Evolutionary conservation across 371 early-diverging fungal species (phyloP).

Genomic region (Synchytrium microbalum): DNA sequence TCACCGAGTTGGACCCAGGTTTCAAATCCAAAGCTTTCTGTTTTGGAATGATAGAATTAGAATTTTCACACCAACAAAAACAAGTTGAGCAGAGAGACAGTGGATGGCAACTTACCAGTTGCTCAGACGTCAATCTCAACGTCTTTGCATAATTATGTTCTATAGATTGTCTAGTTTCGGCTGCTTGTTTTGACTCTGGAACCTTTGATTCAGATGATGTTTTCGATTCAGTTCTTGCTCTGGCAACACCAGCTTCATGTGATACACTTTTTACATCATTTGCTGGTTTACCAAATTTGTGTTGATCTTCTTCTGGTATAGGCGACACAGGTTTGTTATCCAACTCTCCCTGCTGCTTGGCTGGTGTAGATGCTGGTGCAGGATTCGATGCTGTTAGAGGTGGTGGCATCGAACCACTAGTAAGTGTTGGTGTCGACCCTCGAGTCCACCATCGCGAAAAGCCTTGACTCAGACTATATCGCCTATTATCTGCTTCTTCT

Average conservation of each 20-base stretch:
- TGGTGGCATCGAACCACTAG: constrained; percentile 5
- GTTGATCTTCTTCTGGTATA: not conserved
- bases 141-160: constrained; percentile 73
- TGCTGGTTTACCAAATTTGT: not conserved
- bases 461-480: not conserved
- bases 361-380: not conserved
- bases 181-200: not conserved
- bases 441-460: not conserved
- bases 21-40: constrained; percentile 67
- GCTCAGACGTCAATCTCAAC: constrained; percentile 83
- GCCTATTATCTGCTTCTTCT: not conserved
- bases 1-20: constrained; percentile 82
- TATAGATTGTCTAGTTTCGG: constrained; percentile 3
- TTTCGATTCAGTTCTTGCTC: not conserved
- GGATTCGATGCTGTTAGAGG: not conserved
- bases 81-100: not conserved
- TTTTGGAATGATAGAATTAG: constrained; percentile 10
- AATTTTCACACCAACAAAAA: no score
- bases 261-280: not conserved
- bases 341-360: not conserved
- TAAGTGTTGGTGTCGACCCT: not conserved
- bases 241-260: not conserved
- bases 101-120: constrained; percentile 43
- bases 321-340: not conserved
- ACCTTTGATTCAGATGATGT: not conserved